These are phyloP conservation scores for Streptanthus diversifolius DNA, from an alignment of 345 rosid species.

Conservation along the genomic window DNA sequence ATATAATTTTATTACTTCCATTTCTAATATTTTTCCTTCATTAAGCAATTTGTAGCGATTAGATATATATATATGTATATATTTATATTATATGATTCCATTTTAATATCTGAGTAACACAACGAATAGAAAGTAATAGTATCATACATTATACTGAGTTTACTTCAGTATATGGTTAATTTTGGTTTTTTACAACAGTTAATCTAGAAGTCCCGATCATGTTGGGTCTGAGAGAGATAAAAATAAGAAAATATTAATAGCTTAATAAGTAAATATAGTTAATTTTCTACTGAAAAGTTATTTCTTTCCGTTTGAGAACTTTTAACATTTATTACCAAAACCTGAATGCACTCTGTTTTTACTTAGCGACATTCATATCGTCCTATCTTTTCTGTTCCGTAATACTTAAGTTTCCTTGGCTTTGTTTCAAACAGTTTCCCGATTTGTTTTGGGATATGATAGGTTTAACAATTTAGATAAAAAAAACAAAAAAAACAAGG, in stretches of 20 bases:
- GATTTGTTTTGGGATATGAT: background rate
- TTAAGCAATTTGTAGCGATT: background rate
- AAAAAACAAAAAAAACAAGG: background rate
- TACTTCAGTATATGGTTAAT: background rate
- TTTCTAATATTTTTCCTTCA: background rate
- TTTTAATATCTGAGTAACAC: background rate
- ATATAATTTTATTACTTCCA: background rate
- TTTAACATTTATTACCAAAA: background rate
- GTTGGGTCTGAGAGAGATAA: background rate
- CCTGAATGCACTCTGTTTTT: background rate
- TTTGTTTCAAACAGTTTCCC: background rate
- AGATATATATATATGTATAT: no score
- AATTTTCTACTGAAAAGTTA: background rate
- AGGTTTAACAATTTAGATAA: background rate
- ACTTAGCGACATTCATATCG: background rate
- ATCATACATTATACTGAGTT: no score
- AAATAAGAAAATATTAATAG: background rate
- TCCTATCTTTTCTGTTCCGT: background rate
- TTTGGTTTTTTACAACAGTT: background rate
- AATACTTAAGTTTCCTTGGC: slow-evolving; percentile 12
- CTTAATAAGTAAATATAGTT: background rate
- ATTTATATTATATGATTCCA: no score
- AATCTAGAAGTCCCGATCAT: background rate
- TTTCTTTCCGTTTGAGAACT: background rate
- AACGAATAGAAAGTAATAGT: no score